Evolutionary conservation across 2,329 filamentous ascomycete species (phyloP).

Genomic region (Sclerotiophoma versabilis): DNA sequence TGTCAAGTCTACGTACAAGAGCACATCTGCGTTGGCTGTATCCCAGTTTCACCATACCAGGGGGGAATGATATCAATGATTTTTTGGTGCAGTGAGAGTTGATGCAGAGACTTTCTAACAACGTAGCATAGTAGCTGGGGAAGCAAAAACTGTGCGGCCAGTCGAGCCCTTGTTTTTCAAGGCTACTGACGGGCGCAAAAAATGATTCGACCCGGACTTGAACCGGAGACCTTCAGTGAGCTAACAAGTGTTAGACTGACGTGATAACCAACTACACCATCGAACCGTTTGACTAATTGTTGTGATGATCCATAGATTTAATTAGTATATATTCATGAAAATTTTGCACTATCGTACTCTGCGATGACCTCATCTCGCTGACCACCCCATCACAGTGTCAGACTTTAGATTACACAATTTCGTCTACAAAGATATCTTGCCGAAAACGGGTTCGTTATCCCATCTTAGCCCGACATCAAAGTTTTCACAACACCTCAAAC

Average conservation of each 20-base stretch:
- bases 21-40: no score
- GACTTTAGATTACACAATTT: no score
- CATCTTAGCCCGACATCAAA: background rate
- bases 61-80: no score
- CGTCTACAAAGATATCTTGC: background rate
- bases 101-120: no score
- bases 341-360: background rate
- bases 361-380: no score
- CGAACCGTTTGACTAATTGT: slow-evolving; percentile 50
- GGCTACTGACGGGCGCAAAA: background rate
- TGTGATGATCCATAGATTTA: slow-evolving; percentile 57
- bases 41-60: no score
- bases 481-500: background rate
- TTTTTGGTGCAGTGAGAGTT: no score
- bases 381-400: no score
- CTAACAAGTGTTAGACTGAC: slow-evolving; percentile 51
- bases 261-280: slow-evolving; percentile 57
- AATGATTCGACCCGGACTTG: slow-evolving; percentile 26
- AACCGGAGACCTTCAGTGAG: slow-evolving; percentile 27
- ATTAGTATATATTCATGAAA: slow-evolving; percentile 13
- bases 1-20: no score
- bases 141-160: no score
- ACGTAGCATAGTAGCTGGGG: no score
- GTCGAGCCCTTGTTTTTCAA: no score
- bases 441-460: background rate